Base-by-base conservation (phyloP, 23 red algal genomes). In the Gracilaria domingensis region DNA sequence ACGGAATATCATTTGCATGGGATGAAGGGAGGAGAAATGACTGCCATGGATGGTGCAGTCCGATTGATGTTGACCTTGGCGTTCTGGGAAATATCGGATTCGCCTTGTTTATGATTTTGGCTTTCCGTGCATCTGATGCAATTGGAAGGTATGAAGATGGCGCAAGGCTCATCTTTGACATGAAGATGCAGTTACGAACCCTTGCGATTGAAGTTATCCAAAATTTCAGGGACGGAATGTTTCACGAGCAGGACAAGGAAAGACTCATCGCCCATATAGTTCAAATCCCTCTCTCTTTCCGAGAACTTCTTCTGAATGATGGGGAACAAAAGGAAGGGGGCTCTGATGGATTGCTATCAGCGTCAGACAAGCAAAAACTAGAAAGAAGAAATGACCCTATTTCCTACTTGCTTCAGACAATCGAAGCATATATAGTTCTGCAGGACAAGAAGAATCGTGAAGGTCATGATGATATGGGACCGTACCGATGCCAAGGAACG, bases 401-500 rank as follows among this genome's bases (percentile, higher is more conserved):
- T 39, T 64, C 67, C 6, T 66, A 88, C 47, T 42, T 88, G n/a
- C 65, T 88, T 36, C 66, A 88, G 65, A 88, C 84, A 40, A 45
- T 88, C 18, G 84, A 88, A 72, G 64, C 66, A 34, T 88, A 88
- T 48, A 36, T 88, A 58, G 32, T 88, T 60, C 33, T 78, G 12
- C 44, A 77, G 59, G 84, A 88, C 51, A 73, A 64, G 13, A 38
- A 64, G 21, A 32, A 17, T 39, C 66, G 84, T 29, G 47, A 50
- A 25, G 38, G 45, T 26, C 72, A 45, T 23, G 23, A 48, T 34
- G 32, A 69, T 0, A 69, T 69, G 64, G 33, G 30, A 16, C 30
- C 64, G 18, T 69, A 30, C 33, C 64, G 32, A 5, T 69, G 64
- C 33, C 64, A 69, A 4, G 33, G 16, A 77, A 49, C 72, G 39